Evolutionary conservation across 2,329 filamentous ascomycete species (phyloP).

Genomic region (Cryphonectria japonica): DNA sequence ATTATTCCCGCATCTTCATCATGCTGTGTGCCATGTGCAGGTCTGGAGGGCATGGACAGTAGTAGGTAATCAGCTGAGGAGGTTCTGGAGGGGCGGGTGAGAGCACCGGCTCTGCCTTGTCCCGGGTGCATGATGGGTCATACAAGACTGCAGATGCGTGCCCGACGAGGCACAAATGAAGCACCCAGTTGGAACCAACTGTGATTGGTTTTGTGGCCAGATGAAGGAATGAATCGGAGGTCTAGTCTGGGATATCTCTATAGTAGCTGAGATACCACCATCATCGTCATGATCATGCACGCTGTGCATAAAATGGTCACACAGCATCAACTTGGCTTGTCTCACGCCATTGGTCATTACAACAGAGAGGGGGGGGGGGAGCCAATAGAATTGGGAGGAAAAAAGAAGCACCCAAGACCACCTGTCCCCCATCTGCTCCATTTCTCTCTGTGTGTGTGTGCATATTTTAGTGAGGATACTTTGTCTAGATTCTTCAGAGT

Average conservation of each 20-base stretch:
- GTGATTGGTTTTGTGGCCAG: background rate
- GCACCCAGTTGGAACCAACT: background rate
- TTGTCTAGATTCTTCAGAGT: conserved; percentile 17
- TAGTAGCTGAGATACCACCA: background rate
- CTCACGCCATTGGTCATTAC: background rate
- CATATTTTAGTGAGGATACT: conserved; percentile 16
- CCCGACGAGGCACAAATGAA: background rate
- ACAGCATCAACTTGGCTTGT: background rate
- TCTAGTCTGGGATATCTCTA: background rate
- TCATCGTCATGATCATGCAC: background rate
- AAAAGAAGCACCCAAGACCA: background rate
- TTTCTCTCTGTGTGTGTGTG: conserved; percentile 9
- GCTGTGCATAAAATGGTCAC: background rate
- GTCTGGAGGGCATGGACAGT: background rate
- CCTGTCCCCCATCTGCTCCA: conserved; percentile 7
- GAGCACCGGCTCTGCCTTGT: background rate
- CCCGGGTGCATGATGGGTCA: background rate
- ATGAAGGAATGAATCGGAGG: conserved; percentile 5
- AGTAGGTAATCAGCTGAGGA: background rate
- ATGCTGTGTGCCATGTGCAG: background rate
- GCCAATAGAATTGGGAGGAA: no score
- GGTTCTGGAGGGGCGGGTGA: background rate
- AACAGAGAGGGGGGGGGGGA: background rate
- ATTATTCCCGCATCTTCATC: background rate
- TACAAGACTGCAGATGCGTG: conserved; percentile 9